Evolutionary conservation across 2,329 filamentous ascomycete genomes (phyloP), one percentile per base, ranked within the genome.

Genomic region (Fusarium keratoplasticum): DNA sequence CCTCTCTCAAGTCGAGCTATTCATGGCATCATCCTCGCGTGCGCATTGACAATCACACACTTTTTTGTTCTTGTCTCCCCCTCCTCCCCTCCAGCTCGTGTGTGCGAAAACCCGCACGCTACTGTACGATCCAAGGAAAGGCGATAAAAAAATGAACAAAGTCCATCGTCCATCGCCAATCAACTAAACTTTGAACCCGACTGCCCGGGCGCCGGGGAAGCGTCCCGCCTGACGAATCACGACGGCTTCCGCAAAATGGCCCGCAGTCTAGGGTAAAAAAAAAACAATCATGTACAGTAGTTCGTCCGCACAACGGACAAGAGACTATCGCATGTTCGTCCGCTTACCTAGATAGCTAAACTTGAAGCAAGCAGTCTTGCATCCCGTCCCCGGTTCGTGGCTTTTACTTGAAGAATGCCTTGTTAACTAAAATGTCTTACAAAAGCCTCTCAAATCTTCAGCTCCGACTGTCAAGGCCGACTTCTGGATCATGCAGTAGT

Each of bases 151-250:
- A 27, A 27, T 16, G 58, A 25, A 42, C 31, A 55, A 47, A 59
- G 42, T 50, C 61, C 57, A 40, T 11, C 44, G 13, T 18, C 57
- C 44, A 64, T 52, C 47, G 7, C 47, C 47, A 52, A 52, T n/a
- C 47, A 52, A 52, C 47, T 52, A 52, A 73, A 61, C 62, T 66
- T 59, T 75, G 65, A 71, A 58, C 33, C 69, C 72, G 69, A 59
- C 61, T 60, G 57, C 61, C 68, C 61, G 72, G 72, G 72, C 65
- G 42, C 72, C 47, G 68, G 71, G 72, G 72, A 74, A 73, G 61
- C 66, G 54, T 75, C 65, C 65, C 72, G 72, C 57, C 18, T 27
- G 69, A 44, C 69, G 64, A 66, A 64, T 75, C 69, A 62, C 58
- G 55, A 27, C n/a, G 8, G 22, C 36, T 64, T 58, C 61, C 61